Conservation (phyloP, 2,329 filamentous ascomycete genomes). For the Triangularia verruculosa region DNA sequence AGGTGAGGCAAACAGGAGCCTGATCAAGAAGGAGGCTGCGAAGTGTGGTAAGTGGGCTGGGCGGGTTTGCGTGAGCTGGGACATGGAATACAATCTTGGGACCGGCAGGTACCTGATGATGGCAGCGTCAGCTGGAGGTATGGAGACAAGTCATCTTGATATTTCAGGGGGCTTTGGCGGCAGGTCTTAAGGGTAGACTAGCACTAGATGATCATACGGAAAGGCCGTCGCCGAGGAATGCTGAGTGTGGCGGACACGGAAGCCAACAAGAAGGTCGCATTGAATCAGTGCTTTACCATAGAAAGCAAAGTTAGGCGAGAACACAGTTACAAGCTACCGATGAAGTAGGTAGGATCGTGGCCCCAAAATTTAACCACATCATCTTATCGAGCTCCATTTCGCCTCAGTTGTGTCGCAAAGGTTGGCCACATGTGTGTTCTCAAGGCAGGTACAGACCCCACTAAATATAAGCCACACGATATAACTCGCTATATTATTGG, state of each 20-base stretch:
- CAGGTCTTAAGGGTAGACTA: not conserved
- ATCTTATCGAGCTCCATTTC: not conserved
- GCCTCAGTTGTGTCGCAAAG: no score
- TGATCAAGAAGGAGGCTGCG: slow-evolving; percentile 1
- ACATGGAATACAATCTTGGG: slow-evolving; percentile 1
- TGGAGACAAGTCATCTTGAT: not conserved
- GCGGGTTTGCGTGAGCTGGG: not conserved
- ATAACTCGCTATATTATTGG: not conserved
- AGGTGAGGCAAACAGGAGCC: not conserved
- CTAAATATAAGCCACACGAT: not conserved
- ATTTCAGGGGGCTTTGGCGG: not conserved
- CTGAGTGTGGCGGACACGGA: not conserved
- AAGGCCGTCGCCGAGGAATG: not conserved
- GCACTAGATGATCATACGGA: not conserved
- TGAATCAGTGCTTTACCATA: not conserved
- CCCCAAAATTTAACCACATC: not conserved
- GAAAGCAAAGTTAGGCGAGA: not conserved
- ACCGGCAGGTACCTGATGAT: not conserved
- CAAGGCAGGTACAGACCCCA: not conserved
- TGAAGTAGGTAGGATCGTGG: not conserved
- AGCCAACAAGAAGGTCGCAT: not conserved
- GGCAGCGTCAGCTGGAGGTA: not conserved
- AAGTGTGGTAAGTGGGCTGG: slow-evolving; percentile 2
- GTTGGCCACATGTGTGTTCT: not conserved
- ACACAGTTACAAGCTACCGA: not conserved